These are phyloP conservation scores for Favolaschia claudopus DNA, from an alignment of 768 basidiomycete genomes.

Conservation along the genomic window DNA sequence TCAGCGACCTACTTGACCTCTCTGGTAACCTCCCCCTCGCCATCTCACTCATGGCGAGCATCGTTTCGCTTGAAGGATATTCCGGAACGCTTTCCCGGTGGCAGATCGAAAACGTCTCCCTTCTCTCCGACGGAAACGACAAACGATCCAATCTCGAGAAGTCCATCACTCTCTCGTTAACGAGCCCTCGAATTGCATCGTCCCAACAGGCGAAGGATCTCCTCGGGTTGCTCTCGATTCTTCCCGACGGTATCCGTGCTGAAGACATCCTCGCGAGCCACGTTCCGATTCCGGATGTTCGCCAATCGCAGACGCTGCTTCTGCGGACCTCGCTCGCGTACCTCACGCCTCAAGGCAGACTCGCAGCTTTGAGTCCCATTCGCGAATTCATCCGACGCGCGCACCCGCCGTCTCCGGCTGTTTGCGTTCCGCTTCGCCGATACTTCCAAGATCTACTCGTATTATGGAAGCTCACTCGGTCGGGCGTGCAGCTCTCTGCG, in stretches of 20 bases:
- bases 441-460: too few relatives aligned
- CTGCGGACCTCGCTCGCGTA: slow-evolving; percentile 9
- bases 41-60: not conserved
- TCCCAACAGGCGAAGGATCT: slow-evolving; percentile 1
- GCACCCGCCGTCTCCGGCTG: too few relatives aligned
- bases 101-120: not conserved
- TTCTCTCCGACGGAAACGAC: not conserved
- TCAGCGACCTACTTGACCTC: not conserved
- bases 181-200: not conserved
- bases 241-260: not conserved
- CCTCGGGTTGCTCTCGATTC: slow-evolving; percentile 2
- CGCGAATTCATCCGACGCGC: too few relatives aligned
- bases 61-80: not conserved
- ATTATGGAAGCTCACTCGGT: too few relatives aligned
- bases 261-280: not conserved
- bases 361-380: too few relatives aligned
- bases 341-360: too few relatives aligned
- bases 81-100: not conserved
- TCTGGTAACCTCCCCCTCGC: too few relatives aligned
- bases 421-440: too few relatives aligned
- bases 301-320: not conserved
- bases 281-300: not conserved
- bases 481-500: too few relatives aligned
- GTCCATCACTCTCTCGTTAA: not conserved
- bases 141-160: slow-evolving; percentile 2